Percentiles rank a stretch among this genome's conserved stretches.
These are phyloP conservation scores for Maudiozyma saulgeensis DNA, from an alignment of 805 yeast genomes.

Conservation along the genomic window DNA sequence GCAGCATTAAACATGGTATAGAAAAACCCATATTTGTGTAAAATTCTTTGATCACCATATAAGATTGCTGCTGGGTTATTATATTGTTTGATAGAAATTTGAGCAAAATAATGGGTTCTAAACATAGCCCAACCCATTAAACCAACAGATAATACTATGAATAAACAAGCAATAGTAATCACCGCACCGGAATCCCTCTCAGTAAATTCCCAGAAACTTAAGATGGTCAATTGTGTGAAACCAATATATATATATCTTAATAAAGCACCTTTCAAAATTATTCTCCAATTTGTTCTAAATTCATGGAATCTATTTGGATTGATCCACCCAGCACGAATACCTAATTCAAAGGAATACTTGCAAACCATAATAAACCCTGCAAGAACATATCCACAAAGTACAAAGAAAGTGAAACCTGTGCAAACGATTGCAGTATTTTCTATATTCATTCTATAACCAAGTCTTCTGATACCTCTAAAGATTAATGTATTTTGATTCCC, in stretches of 20 bases:
- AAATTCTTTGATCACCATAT: constrained; percentile 64
- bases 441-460: constrained; percentile 63
- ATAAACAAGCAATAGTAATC: constrained; percentile 66
- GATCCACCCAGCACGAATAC: constrained; percentile 40
- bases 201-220: constrained; percentile 83
- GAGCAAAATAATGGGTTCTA: constrained; percentile 57
- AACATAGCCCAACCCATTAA: constrained; percentile 57
- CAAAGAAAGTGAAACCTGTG: constrained; percentile 82
- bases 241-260: constrained; percentile 77
- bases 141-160: constrained; percentile 51
- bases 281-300: constrained; percentile 47
- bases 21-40: constrained; percentile 77
- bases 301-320: constrained; percentile 38
- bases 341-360: constrained; percentile 42
- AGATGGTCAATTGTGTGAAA: constrained; percentile 67
- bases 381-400: constrained; percentile 64
- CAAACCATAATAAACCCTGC: constrained; percentile 48
- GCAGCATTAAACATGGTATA: constrained; percentile 82
- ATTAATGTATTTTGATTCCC: constrained; percentile 54
- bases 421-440: constrained; percentile 77
- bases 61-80: constrained; percentile 81
- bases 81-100: constrained; percentile 44
- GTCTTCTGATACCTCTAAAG: constrained; percentile 75
- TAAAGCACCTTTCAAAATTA: constrained; percentile 66
- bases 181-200: constrained; percentile 81